phyloP scores from a whole-genome alignment of 257 asterid genomes.

The Solanum pinnatisectum region DNA sequence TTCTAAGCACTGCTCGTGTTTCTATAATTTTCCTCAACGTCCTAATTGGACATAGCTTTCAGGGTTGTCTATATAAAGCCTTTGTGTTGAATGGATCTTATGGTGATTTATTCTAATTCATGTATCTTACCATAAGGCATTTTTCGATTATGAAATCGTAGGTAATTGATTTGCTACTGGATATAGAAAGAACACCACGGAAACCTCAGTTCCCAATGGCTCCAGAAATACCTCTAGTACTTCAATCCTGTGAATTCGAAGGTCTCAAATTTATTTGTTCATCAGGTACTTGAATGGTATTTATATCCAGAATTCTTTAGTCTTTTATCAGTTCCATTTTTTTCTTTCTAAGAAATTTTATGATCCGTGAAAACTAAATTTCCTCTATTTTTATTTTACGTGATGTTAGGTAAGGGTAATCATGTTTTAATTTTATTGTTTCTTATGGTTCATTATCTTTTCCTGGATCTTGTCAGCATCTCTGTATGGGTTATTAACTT shows the following conservation, averaged over 20 bases:
- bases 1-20: background rate
- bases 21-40: background rate
- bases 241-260: conserved; percentile 87
- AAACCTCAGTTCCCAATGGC: conserved; percentile 94
- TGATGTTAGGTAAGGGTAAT: background rate
- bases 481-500: background rate
- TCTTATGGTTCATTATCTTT: conserved; percentile 1
- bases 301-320: background rate
- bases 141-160: conserved; percentile 5
- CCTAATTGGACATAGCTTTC: background rate
- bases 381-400: background rate
- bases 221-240: conserved; percentile 82
- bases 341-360: background rate
- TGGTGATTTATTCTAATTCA: background rate
- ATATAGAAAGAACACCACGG: conserved; percentile 57
- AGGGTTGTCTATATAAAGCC: background rate
- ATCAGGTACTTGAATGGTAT: conserved; percentile 42
- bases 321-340: background rate
- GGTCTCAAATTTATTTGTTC: conserved; percentile 69
- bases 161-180: conserved; percentile 71
- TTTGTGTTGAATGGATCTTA: background rate
- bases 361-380: background rate
- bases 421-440: background rate
- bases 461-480: background rate
- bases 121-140: background rate